A percentile compares a stretch with the other conserved stretches of the same genome.
Evolutionary conservation across 1,284 basidiomycete species (phyloP).

Genomic region (Trichosporon sp.): DNA sequence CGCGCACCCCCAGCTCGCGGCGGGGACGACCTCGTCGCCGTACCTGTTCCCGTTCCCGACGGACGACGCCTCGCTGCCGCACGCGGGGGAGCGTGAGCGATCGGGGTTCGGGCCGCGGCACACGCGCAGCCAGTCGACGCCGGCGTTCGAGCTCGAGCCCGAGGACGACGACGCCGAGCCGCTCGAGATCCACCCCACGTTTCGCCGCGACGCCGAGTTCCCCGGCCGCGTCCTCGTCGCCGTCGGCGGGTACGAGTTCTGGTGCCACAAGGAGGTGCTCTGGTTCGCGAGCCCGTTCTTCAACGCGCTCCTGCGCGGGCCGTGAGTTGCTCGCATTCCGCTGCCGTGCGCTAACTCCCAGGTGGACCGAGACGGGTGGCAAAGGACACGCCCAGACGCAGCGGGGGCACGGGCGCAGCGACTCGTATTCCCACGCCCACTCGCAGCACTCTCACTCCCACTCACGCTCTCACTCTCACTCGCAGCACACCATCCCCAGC

Average conservation of each 20-base stretch:
- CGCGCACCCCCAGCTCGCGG: conserved; percentile 42
- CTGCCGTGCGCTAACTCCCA: neutral
- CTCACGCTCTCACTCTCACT: neutral
- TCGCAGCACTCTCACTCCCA: neutral
- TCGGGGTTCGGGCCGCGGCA: conserved; percentile 7
- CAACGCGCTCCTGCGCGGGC: conserved; percentile 39
- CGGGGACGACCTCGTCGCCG: conserved; percentile 22
- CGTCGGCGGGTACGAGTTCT: conserved; percentile 41
- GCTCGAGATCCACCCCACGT: conserved; percentile 40
- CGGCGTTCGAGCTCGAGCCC: conserved; percentile 8
- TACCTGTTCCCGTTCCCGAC: conserved; percentile 17
- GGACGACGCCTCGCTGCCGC: neutral
- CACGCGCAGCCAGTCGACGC: conserved; percentile 10
- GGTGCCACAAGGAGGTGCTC: conserved; percentile 47
- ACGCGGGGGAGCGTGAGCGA: neutral
- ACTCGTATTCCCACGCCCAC: neutral
- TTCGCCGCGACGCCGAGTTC: conserved; percentile 28
- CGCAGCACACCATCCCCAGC: neutral
- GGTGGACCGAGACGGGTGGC: conserved; percentile 4
- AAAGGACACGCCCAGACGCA: conserved; percentile 1
- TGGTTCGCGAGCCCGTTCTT: conserved; percentile 49
- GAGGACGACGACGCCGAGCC: conserved; percentile 29
- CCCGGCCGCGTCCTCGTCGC: conserved; percentile 42
- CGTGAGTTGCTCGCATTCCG: conserved; percentile 26
- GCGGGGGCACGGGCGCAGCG: neutral